Base-by-base conservation (phyloP, 805 yeast genomes). In the Metschnikowia proteae region DNA sequence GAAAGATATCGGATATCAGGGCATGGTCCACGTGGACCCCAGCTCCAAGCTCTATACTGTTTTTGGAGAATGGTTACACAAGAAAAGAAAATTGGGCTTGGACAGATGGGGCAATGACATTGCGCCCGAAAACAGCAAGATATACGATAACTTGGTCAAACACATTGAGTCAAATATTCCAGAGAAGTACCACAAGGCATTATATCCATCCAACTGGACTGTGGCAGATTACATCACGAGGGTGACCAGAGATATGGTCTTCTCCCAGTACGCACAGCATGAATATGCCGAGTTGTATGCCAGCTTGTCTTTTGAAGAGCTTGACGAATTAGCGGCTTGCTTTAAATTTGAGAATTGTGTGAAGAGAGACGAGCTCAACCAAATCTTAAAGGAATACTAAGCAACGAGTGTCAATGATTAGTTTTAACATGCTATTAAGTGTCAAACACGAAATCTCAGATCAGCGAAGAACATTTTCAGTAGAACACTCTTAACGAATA, bases 1-100 rank as follows among this genome's bases (percentile, higher is more conserved):
- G 60, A 77, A 77, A 58, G 81, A 78, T 57, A 71, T 77, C 57
- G 80, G 81, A 1, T 75, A 64, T 58, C 81, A 78, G 62, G 81
- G 80, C 2, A 58, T 78, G 53, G 68, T 77, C 11, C 74, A 67
- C 51, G 80, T 75, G 30, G 61, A 70, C 8, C 78, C 80, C 32
- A 55, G 66, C 17, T 71, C 79, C 33, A 66, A 68, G 51, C 75
- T 75, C 67, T 73, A 58, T 56, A 45, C 70, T 50, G 58, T 75
- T 6, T 68, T 77, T 35, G 75, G 76, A 8, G 63, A 67, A 5
- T 76, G 68, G 64, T 59, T 76, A 43, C 54, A 58, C 45, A 73
- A 73, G 63, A 77, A 77, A 62, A 67, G 69, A 52, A 54, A 60
- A 26, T 59, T 77, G 28, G 81, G 80, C 25, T 63, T 77, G 51